Conservation (phyloP, 129 eudicot genomes). For the Ambrosia artemisiifolia region DNA sequence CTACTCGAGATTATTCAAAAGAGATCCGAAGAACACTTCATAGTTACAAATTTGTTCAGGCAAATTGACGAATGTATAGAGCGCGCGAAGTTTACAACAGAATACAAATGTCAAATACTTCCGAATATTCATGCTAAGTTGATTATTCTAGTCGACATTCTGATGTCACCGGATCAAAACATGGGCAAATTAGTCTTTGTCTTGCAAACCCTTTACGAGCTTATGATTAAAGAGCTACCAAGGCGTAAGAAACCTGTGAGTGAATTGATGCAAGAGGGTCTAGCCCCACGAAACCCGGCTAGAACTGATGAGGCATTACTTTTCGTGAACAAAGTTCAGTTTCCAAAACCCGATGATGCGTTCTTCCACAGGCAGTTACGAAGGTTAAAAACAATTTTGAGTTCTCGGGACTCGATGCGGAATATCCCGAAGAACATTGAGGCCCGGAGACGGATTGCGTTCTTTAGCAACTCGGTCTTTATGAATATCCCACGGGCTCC, state of each 20-base stretch:
- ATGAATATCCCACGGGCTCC: constrained; percentile 99
- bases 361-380: constrained; percentile 65
- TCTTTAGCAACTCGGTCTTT: constrained; percentile 80
- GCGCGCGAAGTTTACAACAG: constrained; percentile 50
- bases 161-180: constrained; percentile 45
- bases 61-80: constrained; percentile 49
- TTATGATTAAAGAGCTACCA: constrained; percentile 65
- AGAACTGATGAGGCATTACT: constrained; percentile 47
- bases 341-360: constrained; percentile 57
- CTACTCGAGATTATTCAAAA: constrained; percentile 53
- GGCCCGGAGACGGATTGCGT: constrained; percentile 77
- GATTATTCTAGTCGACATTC: constrained; percentile 48
- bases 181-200: constrained; percentile 44
- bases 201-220: constrained; percentile 72
- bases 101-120: constrained; percentile 46
- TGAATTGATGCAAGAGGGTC: constrained; percentile 62
- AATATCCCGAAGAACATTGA: constrained; percentile 69
- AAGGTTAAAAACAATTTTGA: constrained; percentile 65
- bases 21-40: constrained; percentile 62
- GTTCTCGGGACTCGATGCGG: constrained; percentile 73
- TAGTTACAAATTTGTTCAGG: constrained; percentile 48
- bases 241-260: constrained; percentile 34
- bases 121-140: constrained; percentile 51
- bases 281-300: constrained; percentile 46
- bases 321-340: constrained; percentile 59